Evolutionary conservation across 176 grass and related monocot species (phyloP).

Genomic region (Puya raimondii): DNA sequence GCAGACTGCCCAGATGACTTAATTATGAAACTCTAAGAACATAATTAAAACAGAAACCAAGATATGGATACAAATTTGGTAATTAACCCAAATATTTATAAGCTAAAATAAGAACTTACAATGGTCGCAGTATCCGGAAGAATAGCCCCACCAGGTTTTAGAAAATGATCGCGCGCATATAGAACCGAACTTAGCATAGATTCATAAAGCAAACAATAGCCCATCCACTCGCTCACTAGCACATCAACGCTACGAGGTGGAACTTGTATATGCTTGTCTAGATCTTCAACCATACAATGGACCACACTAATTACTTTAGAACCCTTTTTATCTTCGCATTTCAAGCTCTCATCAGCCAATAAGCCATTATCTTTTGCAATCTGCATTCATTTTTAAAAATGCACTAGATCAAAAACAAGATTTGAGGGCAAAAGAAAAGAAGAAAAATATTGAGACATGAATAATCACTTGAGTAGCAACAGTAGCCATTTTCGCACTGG

Average conservation of each 20-base stretch:
- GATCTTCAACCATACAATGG: slow-evolving; percentile 76
- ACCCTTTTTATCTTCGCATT: slow-evolving; percentile 13
- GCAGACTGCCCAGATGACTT: no score
- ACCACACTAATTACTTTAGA: slow-evolving; percentile 52
- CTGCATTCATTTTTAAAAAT: slow-evolving; percentile 29
- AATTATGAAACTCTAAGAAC: no score
- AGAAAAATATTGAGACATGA: background rate
- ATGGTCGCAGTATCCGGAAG: slow-evolving; percentile 84
- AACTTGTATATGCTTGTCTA: slow-evolving; percentile 54
- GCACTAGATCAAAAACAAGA: background rate
- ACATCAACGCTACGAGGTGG: slow-evolving; percentile 58
- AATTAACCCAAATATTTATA: background rate
- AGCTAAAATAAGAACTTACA: slow-evolving; percentile 40
- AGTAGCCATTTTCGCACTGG: slow-evolving; percentile 81
- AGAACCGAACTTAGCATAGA: slow-evolving; percentile 94
- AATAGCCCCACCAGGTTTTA: slow-evolving; percentile 85
- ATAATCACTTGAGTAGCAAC: slow-evolving; percentile 62
- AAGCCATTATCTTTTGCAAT: slow-evolving; percentile 73
- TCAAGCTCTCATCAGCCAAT: slow-evolving; percentile 23
- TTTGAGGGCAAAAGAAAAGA: background rate
- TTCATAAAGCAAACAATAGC: slow-evolving; percentile 89
- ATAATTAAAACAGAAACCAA: no score
- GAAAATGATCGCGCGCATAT: slow-evolving; percentile 79
- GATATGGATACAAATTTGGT: no score
- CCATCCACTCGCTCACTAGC: slow-evolving; percentile 99